A percentile compares a stretch with the other conserved stretches of the same genome.
Conservation (phyloP, 805 yeast species). For the Pichia exigua region DNA sequence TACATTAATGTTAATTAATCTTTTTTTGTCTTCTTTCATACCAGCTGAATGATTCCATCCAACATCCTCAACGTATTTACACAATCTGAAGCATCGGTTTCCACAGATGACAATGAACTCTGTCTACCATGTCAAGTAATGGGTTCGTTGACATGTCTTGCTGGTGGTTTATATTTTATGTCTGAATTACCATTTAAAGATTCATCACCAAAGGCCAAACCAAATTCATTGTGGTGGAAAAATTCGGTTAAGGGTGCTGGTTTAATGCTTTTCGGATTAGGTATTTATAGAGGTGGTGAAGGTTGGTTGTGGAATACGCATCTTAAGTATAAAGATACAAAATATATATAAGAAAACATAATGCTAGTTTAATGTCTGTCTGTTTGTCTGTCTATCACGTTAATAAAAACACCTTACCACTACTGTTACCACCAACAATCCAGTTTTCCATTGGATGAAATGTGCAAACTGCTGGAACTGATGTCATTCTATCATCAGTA, state of each 20-base stretch:
- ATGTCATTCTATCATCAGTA: slow-evolving; percentile 51
- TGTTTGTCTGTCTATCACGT: neutral
- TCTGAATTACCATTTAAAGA: slow-evolving; percentile 48
- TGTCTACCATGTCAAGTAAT: slow-evolving; percentile 66
- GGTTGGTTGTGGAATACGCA: slow-evolving; percentile 45
- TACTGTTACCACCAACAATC: slow-evolving; percentile 90
- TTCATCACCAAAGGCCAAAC: slow-evolving; percentile 22
- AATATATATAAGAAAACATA: neutral
- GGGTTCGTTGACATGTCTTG: slow-evolving; percentile 50
- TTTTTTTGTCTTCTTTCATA: neutral
- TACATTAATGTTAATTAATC: neutral
- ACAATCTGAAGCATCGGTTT: slow-evolving; percentile 38
- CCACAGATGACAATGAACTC: slow-evolving; percentile 36
- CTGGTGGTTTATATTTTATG: slow-evolving; percentile 56
- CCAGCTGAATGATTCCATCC: slow-evolving; percentile 25
- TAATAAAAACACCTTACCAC: slow-evolving; percentile 76
- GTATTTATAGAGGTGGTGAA: slow-evolving; percentile 57
- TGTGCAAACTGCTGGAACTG: slow-evolving; percentile 85
- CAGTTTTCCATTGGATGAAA: slow-evolving; percentile 85
- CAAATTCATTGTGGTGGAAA: slow-evolving; percentile 59
- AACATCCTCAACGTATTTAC: slow-evolving; percentile 48
- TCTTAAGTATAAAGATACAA: neutral
- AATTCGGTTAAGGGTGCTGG: slow-evolving; percentile 46
- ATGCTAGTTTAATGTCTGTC: neutral
- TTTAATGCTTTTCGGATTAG: slow-evolving; percentile 44